A percentile compares a stretch with the other conserved stretches of the same genome.
Conservation (phyloP, 2,329 filamentous ascomycete genomes). For the Trichoderma sp. region DNA sequence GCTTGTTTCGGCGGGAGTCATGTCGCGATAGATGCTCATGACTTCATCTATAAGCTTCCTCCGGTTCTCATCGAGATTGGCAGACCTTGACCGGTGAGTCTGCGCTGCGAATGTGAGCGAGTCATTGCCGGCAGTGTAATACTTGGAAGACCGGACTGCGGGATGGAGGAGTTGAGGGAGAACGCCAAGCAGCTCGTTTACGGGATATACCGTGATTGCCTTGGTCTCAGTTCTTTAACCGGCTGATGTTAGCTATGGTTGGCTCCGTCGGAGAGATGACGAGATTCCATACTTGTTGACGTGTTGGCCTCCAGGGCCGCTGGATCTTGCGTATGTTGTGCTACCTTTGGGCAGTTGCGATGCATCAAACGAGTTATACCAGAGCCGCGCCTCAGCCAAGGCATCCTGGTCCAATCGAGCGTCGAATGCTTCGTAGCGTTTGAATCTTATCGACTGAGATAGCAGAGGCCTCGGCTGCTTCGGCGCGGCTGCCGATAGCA, state of each 20-base stretch:
- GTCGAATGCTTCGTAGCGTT: conserved; percentile 52
- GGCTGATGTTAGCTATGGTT: conserved; percentile 44
- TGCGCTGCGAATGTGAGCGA: conserved; percentile 59
- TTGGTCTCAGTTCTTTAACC: conserved; percentile 59
- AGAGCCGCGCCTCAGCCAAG: conserved; percentile 53
- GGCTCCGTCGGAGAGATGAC: conserved; percentile 29
- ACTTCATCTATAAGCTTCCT: conserved; percentile 53
- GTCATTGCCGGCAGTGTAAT: conserved; percentile 55
- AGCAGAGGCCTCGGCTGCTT: conserved; percentile 4
- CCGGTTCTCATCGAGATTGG: conserved; percentile 57
- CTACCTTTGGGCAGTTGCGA: conserved; percentile 51
- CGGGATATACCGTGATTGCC: conserved; percentile 55
- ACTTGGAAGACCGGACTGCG: conserved; percentile 53
- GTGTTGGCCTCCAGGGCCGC: conserved; percentile 62
- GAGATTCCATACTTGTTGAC: conserved; percentile 58
- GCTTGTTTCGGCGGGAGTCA: conserved; percentile 51
- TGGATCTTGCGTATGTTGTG: conserved; percentile 59
- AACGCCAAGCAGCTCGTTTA: conserved; percentile 47
- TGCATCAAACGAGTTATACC: conserved; percentile 50
- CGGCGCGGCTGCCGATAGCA: neutral
- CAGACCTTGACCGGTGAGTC: conserved; percentile 52
- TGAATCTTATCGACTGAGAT: conserved; percentile 30
- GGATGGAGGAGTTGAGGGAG: conserved; percentile 52
- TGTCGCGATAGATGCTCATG: conserved; percentile 48
- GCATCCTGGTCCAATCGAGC: conserved; percentile 52